These are phyloP conservation scores for Neotropicomus parvogracilis DNA, from an alignment of 1,284 basidiomycete genomes.

Conservation along the genomic window DNA sequence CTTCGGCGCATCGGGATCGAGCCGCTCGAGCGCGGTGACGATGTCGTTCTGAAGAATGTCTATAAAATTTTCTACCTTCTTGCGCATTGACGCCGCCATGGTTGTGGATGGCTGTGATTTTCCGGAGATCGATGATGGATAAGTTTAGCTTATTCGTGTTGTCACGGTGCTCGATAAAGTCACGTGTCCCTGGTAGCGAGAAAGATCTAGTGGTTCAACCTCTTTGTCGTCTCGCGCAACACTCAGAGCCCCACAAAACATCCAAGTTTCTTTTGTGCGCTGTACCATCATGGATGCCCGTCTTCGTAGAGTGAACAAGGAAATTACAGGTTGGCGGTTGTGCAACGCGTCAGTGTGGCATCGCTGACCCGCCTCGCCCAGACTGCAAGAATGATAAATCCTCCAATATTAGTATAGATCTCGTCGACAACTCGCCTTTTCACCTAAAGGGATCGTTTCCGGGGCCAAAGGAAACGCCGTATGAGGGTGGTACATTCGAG, in stretches of 20 bases:
- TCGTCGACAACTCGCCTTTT: constrained; percentile 84
- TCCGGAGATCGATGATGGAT: too few species aligned
- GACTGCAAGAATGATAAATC: constrained; percentile 94
- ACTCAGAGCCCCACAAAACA: background rate
- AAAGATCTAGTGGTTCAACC: constrained; percentile 13
- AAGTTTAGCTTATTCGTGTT: too few species aligned
- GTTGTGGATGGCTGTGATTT: too few species aligned
- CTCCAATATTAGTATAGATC: constrained; percentile 80
- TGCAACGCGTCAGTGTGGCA: background rate
- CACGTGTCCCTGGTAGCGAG: constrained; percentile 20
- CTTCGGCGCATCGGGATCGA: constrained; percentile 68
- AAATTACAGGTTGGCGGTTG: constrained; percentile 68
- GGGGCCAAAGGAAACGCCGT: constrained; percentile 93
- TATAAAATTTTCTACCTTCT: constrained; percentile 79
- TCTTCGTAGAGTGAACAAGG: constrained; percentile 87
- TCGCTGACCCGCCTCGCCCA: constrained; percentile 28
- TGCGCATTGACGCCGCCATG: constrained; percentile 56
- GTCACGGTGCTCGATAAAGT: constrained; percentile 24
- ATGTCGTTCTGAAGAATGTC: constrained; percentile 80
- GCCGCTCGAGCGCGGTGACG: constrained; percentile 71
- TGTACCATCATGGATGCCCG: constrained; percentile 69
- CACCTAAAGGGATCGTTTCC: constrained; percentile 87
- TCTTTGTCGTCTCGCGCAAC: background rate
- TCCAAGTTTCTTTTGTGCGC: background rate
- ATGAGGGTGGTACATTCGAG: constrained; percentile 90